A percentile compares a stretch with the other conserved stretches of the same genome.
Conservation (phyloP, 164 flowering plant genomes). For the Piper betle region DNA sequence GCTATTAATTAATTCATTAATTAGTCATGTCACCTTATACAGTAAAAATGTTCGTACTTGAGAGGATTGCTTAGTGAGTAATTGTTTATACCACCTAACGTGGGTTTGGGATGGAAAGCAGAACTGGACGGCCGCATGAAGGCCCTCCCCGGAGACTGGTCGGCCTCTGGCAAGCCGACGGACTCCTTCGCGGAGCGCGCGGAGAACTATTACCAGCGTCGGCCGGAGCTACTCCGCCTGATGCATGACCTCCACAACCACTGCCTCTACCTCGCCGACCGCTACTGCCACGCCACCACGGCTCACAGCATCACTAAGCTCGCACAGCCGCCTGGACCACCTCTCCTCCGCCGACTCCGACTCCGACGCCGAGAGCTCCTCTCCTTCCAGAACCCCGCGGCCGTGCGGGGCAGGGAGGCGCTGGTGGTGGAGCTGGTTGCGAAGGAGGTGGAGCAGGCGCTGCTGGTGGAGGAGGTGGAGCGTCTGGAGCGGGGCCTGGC, state of each 20-base stretch:
- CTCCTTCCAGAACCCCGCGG: constrained; percentile 29
- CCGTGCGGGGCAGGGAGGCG: constrained; percentile 6
- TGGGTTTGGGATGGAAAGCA: constrained; percentile 2
- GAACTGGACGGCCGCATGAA: constrained; percentile 52
- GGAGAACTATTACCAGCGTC: constrained; percentile 59
- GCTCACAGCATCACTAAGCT: too few relatives aligned
- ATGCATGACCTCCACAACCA: constrained; percentile 58
- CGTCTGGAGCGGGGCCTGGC: constrained; percentile 9
- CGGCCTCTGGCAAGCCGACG: constrained; percentile 13
- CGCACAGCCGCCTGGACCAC: constrained; percentile 2
- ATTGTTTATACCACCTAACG: background rate
- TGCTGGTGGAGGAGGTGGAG: constrained; percentile 23
- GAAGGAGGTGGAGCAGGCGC: constrained; percentile 36
- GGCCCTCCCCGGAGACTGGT: constrained; percentile 9
- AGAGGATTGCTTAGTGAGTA: background rate
- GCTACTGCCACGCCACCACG: constrained; percentile 36
- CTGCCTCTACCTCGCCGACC: constrained; percentile 48
- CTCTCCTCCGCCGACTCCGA: constrained; percentile 11
- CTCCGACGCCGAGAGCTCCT: constrained; percentile 58
- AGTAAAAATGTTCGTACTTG: too few relatives aligned
- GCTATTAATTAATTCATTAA: too few relatives aligned
- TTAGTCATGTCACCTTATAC: background rate
- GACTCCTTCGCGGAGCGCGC: constrained; percentile 65
- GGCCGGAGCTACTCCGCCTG: constrained; percentile 60
- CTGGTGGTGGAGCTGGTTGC: constrained; percentile 36